A percentile compares a stretch with the other conserved stretches of the same genome.
Evolutionary conservation across 2,329 filamentous ascomycete species (phyloP).

Genomic region (Sclerotiophoma versabilis): DNA sequence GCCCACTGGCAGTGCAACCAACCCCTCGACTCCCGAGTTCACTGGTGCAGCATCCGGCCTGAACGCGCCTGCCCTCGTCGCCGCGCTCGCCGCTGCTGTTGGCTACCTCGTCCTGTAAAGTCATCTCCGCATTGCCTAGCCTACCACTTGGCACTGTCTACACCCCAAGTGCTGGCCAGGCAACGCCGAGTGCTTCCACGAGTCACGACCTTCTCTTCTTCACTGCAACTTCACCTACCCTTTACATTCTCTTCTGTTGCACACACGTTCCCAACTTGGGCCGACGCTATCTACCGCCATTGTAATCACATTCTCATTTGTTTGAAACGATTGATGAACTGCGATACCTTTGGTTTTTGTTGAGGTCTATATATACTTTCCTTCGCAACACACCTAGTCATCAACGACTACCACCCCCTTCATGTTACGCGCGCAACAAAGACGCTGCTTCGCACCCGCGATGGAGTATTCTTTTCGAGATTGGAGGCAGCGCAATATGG

Average conservation of each 20-base stretch:
- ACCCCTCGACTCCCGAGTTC: conserved; percentile 31
- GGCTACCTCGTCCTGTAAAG: conserved; percentile 47
- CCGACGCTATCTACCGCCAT: conserved; percentile 24
- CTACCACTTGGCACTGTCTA: conserved; percentile 15
- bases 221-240: conserved; percentile 19
- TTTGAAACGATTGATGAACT: conserved; percentile 41
- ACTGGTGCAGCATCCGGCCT: conserved; percentile 45
- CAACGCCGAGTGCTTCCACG: conserved; percentile 27
- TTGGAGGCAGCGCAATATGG: neutral
- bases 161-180: conserved; percentile 19
- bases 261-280: conserved; percentile 21
- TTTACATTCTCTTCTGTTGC: conserved; percentile 23
- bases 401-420: neutral
- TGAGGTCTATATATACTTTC: conserved; percentile 17
- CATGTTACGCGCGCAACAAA: conserved; percentile 20
- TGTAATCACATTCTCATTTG: conserved; percentile 38
- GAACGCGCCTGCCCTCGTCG: conserved; percentile 41
- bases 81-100: conserved; percentile 39
- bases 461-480: conserved; percentile 4
- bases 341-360: conserved; percentile 8
- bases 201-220: conserved; percentile 30
- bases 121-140: conserved; percentile 13
- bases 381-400: conserved; percentile 1
- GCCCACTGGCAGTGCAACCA: conserved; percentile 24
- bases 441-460: conserved; percentile 23